Base-by-base conservation (phyloP, 495 filamentous ascomycete genomes). In the Lepraria neglecta region DNA sequence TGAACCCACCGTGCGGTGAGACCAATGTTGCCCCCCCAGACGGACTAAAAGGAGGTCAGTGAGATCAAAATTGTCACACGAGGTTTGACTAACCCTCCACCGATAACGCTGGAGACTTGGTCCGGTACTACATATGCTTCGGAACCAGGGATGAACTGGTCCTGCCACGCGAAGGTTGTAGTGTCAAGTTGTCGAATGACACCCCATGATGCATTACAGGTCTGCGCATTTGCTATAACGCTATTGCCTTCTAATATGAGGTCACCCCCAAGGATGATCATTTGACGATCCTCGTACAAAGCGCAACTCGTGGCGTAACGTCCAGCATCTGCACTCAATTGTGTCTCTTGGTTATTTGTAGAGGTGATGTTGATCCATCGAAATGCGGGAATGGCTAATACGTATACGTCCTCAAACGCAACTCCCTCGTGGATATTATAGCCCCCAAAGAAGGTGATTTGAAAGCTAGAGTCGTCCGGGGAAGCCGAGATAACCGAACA, bases 371-470 rank as follows among this genome's bases (percentile, higher is more conserved):
- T 19, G 15, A 54, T 38, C 17, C 31, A 54, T n/a, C 6, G 1
- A 19, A 54, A 54, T n/a, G 28, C 28, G 10, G 51, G 51, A 11
- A 54, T 35, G 15, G 28, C 51, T 12, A 54, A 19, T 4, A 54
- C 51, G 31, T 54, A 54, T 19, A 38, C 51, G 2, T 54, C 28
- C 6, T 38, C 10, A 10, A 33, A 14, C n/a, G 28, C 15, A 33
- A 0, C 2, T 38, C 6, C 21, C 4, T 33, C 30, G 12, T 21
- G 15, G 3, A 15, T 21, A 19, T 62, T 53, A 6, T 31, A 62
- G 10, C 60, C 60, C 21, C 60, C 60, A 35, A 57, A 62, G 3
- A 62, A 10, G 2, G 60, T 62, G 10, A 57, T 62, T 38, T 47
- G 52, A 27, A 57, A 57, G 52, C 52, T 57, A 6, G 42, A 56